Base-by-base conservation (phyloP, 2,329 filamentous ascomycete genomes). In the Biscogniauxia marginata region DNA sequence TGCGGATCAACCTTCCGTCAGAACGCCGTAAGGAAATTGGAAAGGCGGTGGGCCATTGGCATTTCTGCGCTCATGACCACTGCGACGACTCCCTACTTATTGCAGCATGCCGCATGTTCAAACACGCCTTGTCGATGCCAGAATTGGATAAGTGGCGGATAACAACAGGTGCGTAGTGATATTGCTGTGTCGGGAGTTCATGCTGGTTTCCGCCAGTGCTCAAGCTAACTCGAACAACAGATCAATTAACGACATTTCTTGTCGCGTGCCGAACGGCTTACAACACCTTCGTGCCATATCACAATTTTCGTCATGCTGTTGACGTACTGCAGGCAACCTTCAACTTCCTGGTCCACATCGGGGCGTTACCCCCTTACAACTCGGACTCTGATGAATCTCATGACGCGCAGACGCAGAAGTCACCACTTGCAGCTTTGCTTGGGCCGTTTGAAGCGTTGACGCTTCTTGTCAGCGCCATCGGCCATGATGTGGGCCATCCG, bases 301-400 rank as follows among this genome's bases (percentile, higher is more conserved):
- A 99, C 78, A 99, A 99, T 74, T 99, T 98, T 72, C 89, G 93
- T 53, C 95, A 99, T 74, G 95, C 96, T 20, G 88, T 97, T 59
- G 95, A 99, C 73, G 95, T 99, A 23, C 80, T 98, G 52, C 93
- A 98, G 73, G 96, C 93, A 1, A 86, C 92, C 3, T 98, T 97
- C 72, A 87, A 89, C 75, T 96, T 97, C 70, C 83, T 98, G 5
- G 80, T 97, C 54, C 85, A 85, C 61, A 87, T 96, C 51, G 90
- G 91, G 55, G 85, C 86, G 30, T 77, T 96, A 50, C 89, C 89
- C 13, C 81, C 84, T 5, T 95, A 89, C 73, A 83, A 83, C 24
- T 70, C 71, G 2, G 70, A 71, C 18, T 61, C 69, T 16, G n/a
- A 39, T 16, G 62, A 67, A 25, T 52, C 68, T 45, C 56, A 67